phyloP scores from a whole-genome alignment of 768 basidiomycete species.

The Crucibulum laeve region DNA sequence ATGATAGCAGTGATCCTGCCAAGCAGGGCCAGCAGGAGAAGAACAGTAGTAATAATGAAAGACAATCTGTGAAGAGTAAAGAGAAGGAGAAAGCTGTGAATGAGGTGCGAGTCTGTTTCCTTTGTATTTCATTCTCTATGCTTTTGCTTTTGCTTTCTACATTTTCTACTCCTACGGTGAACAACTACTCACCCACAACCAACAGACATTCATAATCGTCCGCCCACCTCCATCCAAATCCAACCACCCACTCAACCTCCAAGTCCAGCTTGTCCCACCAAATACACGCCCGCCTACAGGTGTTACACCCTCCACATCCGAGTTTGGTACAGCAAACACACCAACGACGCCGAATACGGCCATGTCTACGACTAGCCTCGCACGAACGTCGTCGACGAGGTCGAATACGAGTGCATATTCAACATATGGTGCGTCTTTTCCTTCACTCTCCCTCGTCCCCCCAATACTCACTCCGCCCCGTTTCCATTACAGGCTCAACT shows the following conservation, averaged over 20 bases:
- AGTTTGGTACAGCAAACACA: not conserved
- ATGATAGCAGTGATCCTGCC: conserved; percentile 11
- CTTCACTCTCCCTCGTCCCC: not conserved
- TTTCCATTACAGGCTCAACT: not conserved
- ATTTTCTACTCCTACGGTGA: too few relatives aligned
- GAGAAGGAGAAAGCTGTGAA: not conserved
- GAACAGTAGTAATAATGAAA: too few relatives aligned
- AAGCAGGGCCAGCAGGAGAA: not conserved
- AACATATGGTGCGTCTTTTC: conserved; percentile 28
- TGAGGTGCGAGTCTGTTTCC: not conserved
- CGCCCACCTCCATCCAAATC: conserved; percentile 81
- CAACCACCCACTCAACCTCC: conserved; percentile 87
- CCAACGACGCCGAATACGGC: not conserved
- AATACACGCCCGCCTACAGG: conserved; percentile 39
- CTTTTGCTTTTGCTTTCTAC: too few relatives aligned
- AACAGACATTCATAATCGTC: conserved; percentile 86
- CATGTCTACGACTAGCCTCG: conserved; percentile 17
- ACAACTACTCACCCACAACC: not conserved
- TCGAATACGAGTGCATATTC: conserved; percentile 37
- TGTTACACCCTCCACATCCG: conserved; percentile 25
- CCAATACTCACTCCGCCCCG: not conserved
- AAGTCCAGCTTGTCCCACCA: conserved; percentile 87
- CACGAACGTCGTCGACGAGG: conserved; percentile 53
- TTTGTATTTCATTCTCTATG: not conserved
- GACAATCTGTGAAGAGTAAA: too few relatives aligned